Conservation (phyloP, 805 yeast genomes). For the Saccharomycopsis babjevae region DNA sequence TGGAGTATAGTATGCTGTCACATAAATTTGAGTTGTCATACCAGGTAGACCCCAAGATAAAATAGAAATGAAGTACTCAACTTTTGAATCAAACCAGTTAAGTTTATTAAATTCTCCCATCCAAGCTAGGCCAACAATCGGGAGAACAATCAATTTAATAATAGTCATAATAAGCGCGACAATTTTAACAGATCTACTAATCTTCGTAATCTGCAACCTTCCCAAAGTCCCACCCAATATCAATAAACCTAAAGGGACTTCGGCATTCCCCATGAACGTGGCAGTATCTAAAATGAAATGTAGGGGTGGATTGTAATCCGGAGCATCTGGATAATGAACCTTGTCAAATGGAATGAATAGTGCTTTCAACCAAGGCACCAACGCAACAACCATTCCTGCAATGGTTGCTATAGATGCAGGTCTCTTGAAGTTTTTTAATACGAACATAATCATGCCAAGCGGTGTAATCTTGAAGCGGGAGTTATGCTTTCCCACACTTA, state of each 20-base stretch:
- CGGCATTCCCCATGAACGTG: constrained; percentile 72
- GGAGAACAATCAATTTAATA: constrained; percentile 58
- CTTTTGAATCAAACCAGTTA: constrained; percentile 33
- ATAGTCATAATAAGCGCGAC: constrained; percentile 51
- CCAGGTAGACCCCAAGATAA: constrained; percentile 77
- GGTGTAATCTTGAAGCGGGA: not conserved
- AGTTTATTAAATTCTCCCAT: constrained; percentile 60
- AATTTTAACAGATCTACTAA: constrained; percentile 60
- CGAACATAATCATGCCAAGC: constrained; percentile 20
- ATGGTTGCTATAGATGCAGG: constrained; percentile 71
- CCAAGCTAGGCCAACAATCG: constrained; percentile 67
- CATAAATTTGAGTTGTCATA: constrained; percentile 79
- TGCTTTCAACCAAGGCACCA: constrained; percentile 84
- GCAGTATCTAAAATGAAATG: constrained; percentile 79
- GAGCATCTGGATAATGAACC: constrained; percentile 54
- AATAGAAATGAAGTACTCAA: constrained; percentile 66
- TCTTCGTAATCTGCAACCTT: constrained; percentile 47
- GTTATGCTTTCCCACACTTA: not conserved
- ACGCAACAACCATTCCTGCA: constrained; percentile 52
- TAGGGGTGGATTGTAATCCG: constrained; percentile 77
- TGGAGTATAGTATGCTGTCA: constrained; percentile 84
- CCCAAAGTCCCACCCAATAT: constrained; percentile 86
- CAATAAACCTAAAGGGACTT: constrained; percentile 82
- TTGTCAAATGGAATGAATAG: constrained; percentile 44
- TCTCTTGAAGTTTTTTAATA: constrained; percentile 46